A percentile compares a stretch with the other conserved stretches of the same genome.
Evolutionary conservation across 2,329 filamentous ascomycete genomes (phyloP).

Genomic region (Fusarium staphyleae): DNA sequence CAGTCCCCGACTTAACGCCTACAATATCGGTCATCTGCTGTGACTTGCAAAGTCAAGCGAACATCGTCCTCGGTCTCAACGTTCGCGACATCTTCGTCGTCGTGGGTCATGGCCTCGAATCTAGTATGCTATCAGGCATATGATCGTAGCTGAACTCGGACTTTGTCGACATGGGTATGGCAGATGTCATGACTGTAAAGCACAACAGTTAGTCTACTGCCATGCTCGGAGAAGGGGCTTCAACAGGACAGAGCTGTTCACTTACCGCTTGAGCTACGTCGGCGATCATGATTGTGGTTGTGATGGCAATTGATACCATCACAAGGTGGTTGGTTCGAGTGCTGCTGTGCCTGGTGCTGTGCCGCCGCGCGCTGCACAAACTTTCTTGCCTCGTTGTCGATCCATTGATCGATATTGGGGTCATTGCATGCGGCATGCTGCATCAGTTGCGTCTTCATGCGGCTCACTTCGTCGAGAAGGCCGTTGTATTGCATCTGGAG

Average conservation of each 20-base stretch:
- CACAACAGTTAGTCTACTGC: not conserved
- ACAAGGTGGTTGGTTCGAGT: not conserved
- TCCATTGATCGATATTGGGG: conserved; percentile 60
- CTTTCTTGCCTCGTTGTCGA: conserved; percentile 59
- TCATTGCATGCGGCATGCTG: conserved; percentile 60
- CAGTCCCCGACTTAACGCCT: not conserved
- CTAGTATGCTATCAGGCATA: conserved; percentile 48
- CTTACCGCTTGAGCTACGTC: conserved; percentile 20
- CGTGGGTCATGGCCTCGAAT: not conserved
- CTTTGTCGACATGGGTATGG: conserved; percentile 9
- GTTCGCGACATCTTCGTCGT: not conserved
- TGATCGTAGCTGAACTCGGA: conserved; percentile 47
- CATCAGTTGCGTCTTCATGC: conserved; percentile 61
- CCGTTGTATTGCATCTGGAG: conserved; percentile 54
- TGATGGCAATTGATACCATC: not conserved
- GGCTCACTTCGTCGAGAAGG: conserved; percentile 54
- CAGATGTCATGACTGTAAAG: not conserved
- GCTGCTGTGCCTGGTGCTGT: not conserved
- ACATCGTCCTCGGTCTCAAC: too few relatives aligned
- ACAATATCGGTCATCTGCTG: too few relatives aligned
- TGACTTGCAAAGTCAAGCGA: too few relatives aligned
- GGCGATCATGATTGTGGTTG: not conserved
- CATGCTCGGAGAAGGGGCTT: not conserved
- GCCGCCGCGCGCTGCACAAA: conserved; percentile 50
- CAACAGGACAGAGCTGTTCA: not conserved